These are phyloP conservation scores for Peronospora tabacina DNA, from an alignment of 352 stramenopile genomes.

Conservation along the genomic window DNA sequence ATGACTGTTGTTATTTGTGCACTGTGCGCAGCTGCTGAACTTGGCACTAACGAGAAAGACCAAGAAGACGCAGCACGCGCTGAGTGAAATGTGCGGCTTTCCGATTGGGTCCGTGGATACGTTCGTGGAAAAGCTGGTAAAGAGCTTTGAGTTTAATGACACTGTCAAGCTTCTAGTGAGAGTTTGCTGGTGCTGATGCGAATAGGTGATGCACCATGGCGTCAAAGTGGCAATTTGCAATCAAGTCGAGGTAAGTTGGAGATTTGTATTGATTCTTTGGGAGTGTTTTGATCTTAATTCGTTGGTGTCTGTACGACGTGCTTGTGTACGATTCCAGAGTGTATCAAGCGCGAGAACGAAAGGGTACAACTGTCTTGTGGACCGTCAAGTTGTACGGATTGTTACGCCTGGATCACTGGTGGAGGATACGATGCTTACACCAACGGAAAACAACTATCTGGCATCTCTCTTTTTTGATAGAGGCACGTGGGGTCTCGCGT, in stretches of 20 bases:
- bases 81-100: constrained; percentile 77
- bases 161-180: not conserved
- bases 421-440: constrained; percentile 69
- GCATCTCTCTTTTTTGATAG: constrained; percentile 38
- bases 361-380: constrained; percentile 52
- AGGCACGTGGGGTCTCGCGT: constrained; percentile 48
- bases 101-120: constrained; percentile 60
- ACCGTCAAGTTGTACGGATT: constrained; percentile 72
- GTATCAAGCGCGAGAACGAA: constrained; percentile 41
- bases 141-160: not conserved
- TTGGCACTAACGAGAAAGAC: constrained; percentile 60
- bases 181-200: not conserved
- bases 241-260: constrained; percentile 50
- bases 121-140: constrained; percentile 75
- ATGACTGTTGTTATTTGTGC: not conserved
- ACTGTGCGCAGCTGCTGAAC: constrained; percentile 45
- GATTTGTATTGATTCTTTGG: not conserved
- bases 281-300: not conserved
- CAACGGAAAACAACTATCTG: constrained; percentile 76
- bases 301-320: not conserved
- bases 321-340: constrained; percentile 25
- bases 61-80: constrained; percentile 44
- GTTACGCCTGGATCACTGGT: constrained; percentile 67
- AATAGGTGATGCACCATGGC: constrained; percentile 72
- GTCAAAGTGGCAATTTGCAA: constrained; percentile 82